phyloP scores from a whole-genome alignment of 1,284 basidiomycete genomes.

The Cronartium ribicola region DNA sequence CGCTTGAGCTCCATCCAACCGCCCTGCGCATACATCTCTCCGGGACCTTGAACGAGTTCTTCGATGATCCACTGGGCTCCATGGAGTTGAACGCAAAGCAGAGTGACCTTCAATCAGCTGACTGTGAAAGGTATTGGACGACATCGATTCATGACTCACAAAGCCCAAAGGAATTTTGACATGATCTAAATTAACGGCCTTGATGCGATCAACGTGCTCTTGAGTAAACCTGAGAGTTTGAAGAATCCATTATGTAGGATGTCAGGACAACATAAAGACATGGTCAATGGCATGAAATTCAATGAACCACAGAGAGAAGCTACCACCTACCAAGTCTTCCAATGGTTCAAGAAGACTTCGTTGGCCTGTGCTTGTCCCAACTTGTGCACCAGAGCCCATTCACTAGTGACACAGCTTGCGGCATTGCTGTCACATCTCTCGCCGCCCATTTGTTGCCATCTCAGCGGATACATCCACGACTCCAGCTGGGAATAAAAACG shows the following conservation, averaged over 20 bases:
- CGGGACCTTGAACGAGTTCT: slow-evolving; percentile 60
- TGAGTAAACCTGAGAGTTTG: slow-evolving; percentile 63
- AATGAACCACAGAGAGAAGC: slow-evolving; percentile 12
- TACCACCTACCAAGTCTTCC: slow-evolving; percentile 53
- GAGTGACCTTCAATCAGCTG: neutral
- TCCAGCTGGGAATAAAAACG: slow-evolving; percentile 59
- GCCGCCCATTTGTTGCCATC: slow-evolving; percentile 66
- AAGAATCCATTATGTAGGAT: neutral
- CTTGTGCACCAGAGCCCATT: slow-evolving; percentile 59
- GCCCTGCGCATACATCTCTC: slow-evolving; percentile 65
- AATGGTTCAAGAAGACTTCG: slow-evolving; percentile 61
- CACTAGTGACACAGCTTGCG: slow-evolving; percentile 59
- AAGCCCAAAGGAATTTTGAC: slow-evolving; percentile 72
- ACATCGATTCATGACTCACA: slow-evolving; percentile 26
- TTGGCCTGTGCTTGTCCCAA: slow-evolving; percentile 62
- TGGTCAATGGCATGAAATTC: slow-evolving; percentile 55
- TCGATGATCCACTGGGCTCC: slow-evolving; percentile 65
- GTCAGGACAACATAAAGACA: slow-evolving; percentile 44
- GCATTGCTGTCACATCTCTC: slow-evolving; percentile 57
- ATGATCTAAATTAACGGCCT: slow-evolving; percentile 62
- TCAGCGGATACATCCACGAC: slow-evolving; percentile 67
- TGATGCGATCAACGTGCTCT: slow-evolving; percentile 59
- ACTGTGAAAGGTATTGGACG: neutral
- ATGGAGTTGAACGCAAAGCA: neutral
- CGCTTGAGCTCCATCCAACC: slow-evolving; percentile 59